phyloP scores from a whole-genome alignment of 148 eudicot species.

The Spergularia marina region DNA sequence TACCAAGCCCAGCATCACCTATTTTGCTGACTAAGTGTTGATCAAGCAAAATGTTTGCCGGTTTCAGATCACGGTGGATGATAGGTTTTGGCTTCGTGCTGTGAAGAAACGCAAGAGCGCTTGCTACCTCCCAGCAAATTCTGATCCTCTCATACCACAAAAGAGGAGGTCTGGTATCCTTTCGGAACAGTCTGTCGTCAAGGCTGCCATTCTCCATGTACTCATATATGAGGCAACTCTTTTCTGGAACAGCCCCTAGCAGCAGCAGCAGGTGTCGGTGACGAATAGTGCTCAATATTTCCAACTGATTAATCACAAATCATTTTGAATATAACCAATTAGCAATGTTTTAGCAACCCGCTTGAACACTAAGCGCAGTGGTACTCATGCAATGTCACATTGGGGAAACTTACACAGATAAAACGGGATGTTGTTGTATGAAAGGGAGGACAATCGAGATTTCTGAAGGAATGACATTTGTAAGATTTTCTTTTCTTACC shows the following conservation, averaged over 20 bases:
- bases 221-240: constrained; percentile 80
- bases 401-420: background rate
- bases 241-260: constrained; percentile 79
- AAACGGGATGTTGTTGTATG: background rate
- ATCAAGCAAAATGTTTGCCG: constrained; percentile 87
- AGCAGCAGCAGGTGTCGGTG: constrained; percentile 88
- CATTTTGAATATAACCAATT: background rate
- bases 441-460: background rate
- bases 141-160: constrained; percentile 79
- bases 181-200: constrained; percentile 61
- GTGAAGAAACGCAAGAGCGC: constrained; percentile 87
- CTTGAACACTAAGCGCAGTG: background rate
- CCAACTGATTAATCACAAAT: constrained; percentile 53
- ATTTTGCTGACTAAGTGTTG: constrained; percentile 87
- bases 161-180: constrained; percentile 54
- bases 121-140: constrained; percentile 89
- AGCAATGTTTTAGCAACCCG: background rate
- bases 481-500: constrained; percentile 40
- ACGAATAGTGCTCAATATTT: constrained; percentile 75
- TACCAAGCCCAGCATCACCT: constrained; percentile 91
- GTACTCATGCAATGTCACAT: background rate
- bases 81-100: constrained; percentile 76
- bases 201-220: constrained; percentile 93
- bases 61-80: constrained; percentile 85
- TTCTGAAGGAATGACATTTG: background rate